Evolutionary conservation across 306 rosid species (phyloP).

Genomic region (Sicyos edulis): DNA sequence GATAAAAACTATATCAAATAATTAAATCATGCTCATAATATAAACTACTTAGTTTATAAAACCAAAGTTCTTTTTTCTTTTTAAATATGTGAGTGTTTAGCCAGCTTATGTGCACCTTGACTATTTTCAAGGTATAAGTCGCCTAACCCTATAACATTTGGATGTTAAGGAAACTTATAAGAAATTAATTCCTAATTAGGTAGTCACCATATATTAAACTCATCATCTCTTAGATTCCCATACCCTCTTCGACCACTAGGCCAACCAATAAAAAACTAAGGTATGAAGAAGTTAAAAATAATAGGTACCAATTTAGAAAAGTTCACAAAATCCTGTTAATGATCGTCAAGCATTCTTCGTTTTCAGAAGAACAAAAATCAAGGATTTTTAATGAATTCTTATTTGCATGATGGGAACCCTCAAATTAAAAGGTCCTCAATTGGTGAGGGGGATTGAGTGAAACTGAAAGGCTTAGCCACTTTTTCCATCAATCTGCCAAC

Average conservation of each 20-base stretch:
- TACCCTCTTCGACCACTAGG: too few relatives aligned
- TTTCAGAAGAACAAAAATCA: background rate
- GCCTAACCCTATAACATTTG: too few relatives aligned
- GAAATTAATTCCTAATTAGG: too few relatives aligned
- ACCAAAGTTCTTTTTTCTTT: background rate
- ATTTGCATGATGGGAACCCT: background rate
- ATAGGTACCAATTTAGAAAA: background rate
- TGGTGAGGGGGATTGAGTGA: background rate
- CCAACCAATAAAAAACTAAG: background rate
- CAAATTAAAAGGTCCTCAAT: constrained; percentile 5
- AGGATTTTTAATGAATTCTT: background rate
- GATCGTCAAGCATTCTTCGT: background rate
- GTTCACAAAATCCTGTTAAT: background rate
- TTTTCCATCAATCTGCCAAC: background rate
- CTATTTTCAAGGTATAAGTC: too few relatives aligned
- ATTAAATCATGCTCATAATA: background rate
- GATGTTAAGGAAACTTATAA: too few relatives aligned
- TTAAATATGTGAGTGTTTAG: too few relatives aligned
- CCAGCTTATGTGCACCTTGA: too few relatives aligned
- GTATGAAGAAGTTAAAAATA: background rate
- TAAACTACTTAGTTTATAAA: background rate
- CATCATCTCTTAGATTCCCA: too few relatives aligned
- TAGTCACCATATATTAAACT: too few relatives aligned
- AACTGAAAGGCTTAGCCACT: constrained; percentile 5
- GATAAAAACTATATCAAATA: background rate